phyloP scores from a whole-genome alignment of 2,329 filamentous ascomycete genomes.

The Periconia sp. region DNA sequence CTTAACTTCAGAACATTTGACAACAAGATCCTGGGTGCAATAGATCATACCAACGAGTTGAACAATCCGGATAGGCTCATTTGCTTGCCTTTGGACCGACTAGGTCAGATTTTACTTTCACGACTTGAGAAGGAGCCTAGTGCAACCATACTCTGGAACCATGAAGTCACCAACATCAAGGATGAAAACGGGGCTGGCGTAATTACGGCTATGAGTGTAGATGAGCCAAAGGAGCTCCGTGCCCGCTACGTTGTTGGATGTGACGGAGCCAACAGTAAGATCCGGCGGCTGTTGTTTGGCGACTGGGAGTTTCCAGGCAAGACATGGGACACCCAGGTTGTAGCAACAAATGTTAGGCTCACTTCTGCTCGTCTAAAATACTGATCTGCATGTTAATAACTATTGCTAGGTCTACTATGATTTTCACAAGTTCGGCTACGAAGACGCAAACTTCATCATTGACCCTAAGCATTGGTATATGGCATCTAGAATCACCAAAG shows the following conservation, averaged over 20 bases:
- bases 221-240: conserved; percentile 6
- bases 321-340: conserved; percentile 64
- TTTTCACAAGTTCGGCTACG: conserved; percentile 59
- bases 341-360: conserved; percentile 61
- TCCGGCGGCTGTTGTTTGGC: conserved; percentile 39
- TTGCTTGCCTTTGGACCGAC: no score
- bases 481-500: conserved; percentile 61
- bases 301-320: conserved; percentile 58
- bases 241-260: conserved; percentile 67
- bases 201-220: not conserved
- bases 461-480: conserved; percentile 65
- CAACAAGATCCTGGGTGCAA: not conserved
- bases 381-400: no score
- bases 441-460: conserved; percentile 63
- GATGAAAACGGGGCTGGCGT: conserved; percentile 16
- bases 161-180: conserved; percentile 9
- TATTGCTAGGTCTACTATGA: no score
- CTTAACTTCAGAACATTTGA: not conserved
- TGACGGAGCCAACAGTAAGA: conserved; percentile 71
- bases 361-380: no score
- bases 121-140: no score
- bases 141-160: no score
- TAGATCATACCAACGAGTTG: no score
- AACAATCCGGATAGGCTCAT: no score
- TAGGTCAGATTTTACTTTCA: no score